phyloP scores from a whole-genome alignment of 225 moss, liverwort and hornwort species.

The Physcomitrium patens region DNA sequence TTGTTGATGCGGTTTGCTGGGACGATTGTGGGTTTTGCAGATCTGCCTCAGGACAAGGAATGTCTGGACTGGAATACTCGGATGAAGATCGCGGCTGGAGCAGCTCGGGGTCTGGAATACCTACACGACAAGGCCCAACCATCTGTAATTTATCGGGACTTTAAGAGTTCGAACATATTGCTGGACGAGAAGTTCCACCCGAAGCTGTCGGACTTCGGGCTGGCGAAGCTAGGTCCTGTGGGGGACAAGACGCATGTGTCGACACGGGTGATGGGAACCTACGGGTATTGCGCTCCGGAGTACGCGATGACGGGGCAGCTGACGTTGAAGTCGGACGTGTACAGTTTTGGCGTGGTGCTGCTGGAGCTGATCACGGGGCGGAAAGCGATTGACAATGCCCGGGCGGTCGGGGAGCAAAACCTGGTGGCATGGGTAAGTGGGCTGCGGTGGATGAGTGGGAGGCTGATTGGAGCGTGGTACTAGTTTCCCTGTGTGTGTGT shows the following conservation, averaged over 20 bases:
- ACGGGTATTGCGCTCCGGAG: constrained; percentile 99
- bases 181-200: constrained; percentile 97
- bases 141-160: constrained; percentile 96
- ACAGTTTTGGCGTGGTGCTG: constrained; percentile 98
- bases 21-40: constrained; percentile 44
- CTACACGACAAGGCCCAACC: constrained; percentile 99
- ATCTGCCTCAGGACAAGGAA: constrained; percentile 90
- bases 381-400: constrained; percentile 95
- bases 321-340: constrained; percentile 99
- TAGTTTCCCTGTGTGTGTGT: too few species aligned
- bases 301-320: constrained; percentile 99
- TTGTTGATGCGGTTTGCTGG: neutral
- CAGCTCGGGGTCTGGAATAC: constrained; percentile 94
- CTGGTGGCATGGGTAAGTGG: constrained; percentile 91
- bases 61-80: constrained; percentile 99
- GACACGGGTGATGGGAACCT: constrained; percentile 98
- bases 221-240: constrained; percentile 95
- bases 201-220: constrained; percentile 95
- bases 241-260: constrained; percentile 99
- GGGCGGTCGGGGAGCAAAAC: constrained; percentile 96
- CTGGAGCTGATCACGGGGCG: constrained; percentile 97
- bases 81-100: constrained; percentile 99
- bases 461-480: too few species aligned
- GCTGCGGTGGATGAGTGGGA: neutral
- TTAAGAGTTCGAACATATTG: constrained; percentile 94